Evolutionary conservation across 805 yeast genomes (phyloP).

Genomic region (Jamesozyma hellenica): DNA sequence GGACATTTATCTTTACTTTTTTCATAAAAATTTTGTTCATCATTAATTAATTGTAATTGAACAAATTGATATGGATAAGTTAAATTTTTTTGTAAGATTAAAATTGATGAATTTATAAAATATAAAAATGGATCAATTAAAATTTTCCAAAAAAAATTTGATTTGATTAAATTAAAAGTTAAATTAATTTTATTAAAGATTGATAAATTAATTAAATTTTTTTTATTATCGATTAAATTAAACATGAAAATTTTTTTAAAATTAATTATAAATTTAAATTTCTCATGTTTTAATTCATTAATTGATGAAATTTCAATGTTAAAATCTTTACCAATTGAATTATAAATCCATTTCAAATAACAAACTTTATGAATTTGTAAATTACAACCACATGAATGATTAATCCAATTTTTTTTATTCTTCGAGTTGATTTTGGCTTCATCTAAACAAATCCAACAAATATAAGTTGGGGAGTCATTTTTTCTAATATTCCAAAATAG

Average conservation of each 20-base stretch:
- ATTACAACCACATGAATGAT: constrained; percentile 25
- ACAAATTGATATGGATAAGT: too few relatives aligned
- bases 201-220: neutral
- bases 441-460: constrained; percentile 27
- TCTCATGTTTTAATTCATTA: too few relatives aligned
- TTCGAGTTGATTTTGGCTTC: constrained; percentile 9
- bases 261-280: neutral
- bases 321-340: constrained; percentile 1
- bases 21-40: too few relatives aligned
- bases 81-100: too few relatives aligned
- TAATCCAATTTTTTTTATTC: constrained; percentile 13
- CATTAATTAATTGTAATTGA: too few relatives aligned
- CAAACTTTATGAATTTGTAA: constrained; percentile 25
- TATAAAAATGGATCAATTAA: neutral
- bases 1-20: constrained; percentile 7
- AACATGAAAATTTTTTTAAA: too few relatives aligned
- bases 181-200: neutral
- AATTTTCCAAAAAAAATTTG: too few relatives aligned
- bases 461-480: constrained; percentile 2
- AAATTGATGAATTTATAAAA: neutral
- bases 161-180: too few relatives aligned
- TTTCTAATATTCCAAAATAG: too few relatives aligned
- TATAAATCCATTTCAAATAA: constrained; percentile 17
- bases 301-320: neutral
- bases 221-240: neutral